phyloP scores from a whole-genome alignment of 1,284 basidiomycete genomes.

The Trichosporon sp. region DNA sequence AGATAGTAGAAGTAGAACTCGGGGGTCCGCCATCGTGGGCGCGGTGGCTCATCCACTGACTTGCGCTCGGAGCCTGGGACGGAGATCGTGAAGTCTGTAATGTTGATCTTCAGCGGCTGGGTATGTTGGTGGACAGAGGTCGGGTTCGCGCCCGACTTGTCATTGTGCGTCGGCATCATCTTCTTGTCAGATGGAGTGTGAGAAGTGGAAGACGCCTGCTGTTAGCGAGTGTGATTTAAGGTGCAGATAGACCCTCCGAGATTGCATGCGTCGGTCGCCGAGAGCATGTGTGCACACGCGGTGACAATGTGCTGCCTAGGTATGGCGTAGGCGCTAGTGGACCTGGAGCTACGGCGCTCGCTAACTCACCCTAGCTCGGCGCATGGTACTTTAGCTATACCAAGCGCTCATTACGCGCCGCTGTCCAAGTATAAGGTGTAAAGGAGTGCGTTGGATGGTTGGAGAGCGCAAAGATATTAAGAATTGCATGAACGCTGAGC shows the following conservation, averaged over 20 bases:
- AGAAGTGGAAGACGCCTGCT: not conserved
- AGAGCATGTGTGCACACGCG: not conserved
- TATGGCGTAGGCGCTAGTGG: not conserved
- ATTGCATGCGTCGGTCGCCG: not conserved
- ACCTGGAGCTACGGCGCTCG: not conserved
- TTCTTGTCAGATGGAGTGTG: not conserved
- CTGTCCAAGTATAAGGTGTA: not conserved
- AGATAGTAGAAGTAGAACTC: conserved; percentile 79
- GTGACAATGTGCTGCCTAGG: not conserved
- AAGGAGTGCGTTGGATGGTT: not conserved
- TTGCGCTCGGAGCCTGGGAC: conserved; percentile 25
- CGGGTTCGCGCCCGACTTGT: not conserved
- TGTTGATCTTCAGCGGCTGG: conserved; percentile 3
- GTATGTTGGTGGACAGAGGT: not conserved
- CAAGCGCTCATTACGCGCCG: not conserved
- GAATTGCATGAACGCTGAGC: not conserved
- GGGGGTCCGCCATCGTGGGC: conserved; percentile 63
- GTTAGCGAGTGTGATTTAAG: not conserved
- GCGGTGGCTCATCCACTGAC: conserved; percentile 10
- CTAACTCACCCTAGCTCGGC: conserved; percentile 1
- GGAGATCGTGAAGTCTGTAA: conserved; percentile 36
- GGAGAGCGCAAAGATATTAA: not conserved
- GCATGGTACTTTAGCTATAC: not conserved
- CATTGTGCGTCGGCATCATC: not conserved
- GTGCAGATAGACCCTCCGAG: not conserved